These are phyloP conservation scores for Chrysosporium queenslandicum DNA, from an alignment of 2,329 filamentous ascomycete species.

Conservation along the genomic window DNA sequence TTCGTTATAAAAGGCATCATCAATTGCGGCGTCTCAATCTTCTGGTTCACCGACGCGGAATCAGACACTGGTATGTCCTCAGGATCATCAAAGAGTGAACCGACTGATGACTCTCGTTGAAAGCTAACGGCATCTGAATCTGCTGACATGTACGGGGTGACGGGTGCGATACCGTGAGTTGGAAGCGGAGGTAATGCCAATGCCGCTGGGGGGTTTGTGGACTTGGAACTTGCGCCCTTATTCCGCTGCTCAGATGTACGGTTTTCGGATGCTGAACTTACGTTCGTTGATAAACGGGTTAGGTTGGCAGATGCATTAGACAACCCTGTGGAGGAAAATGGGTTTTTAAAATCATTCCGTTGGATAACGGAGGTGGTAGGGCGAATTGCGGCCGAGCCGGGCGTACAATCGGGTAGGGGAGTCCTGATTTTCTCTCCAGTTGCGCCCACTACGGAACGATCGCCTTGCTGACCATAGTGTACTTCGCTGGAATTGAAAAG, in stretches of 20 bases:
- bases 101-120: conserved; percentile 11
- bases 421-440: not conserved
- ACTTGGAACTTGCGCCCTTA: not conserved
- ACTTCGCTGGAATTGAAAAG: not conserved
- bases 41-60: not conserved
- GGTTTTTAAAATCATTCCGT: not conserved
- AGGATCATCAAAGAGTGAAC: conserved; percentile 10
- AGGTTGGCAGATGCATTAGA: not conserved
- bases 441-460: not conserved
- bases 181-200: conserved; percentile 3
- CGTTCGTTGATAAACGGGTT: not conserved
- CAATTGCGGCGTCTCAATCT: not conserved
- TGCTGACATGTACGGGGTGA: not conserved
- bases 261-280: not conserved
- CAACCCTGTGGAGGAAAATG: not conserved
- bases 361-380: not conserved
- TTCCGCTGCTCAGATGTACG: no score
- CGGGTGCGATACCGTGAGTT: not conserved
- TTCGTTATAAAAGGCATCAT: not conserved
- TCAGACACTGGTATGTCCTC: not conserved
- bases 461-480: not conserved
- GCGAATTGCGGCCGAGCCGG: not conserved
- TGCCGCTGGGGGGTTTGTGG: not conserved
- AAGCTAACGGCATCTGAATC: not conserved
- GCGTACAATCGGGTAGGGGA: not conserved